These are phyloP conservation scores for Umbelopsis ramanniana DNA, from an alignment of 192 early-diverging fungal species.

Conservation along the genomic window DNA sequence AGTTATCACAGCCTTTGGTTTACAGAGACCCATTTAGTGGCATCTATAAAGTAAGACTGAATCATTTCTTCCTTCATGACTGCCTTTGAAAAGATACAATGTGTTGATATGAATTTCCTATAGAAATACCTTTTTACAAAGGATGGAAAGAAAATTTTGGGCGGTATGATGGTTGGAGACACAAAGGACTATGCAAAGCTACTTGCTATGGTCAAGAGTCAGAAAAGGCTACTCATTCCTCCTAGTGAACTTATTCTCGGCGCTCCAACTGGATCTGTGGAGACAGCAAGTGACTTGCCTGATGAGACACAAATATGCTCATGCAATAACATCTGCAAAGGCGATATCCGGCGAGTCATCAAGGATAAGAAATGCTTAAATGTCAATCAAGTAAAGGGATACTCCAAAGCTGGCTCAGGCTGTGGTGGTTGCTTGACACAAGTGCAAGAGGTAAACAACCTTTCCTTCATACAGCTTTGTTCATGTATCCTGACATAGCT, in stretches of 20 bases:
- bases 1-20: slow-evolving; percentile 41
- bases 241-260: slow-evolving; percentile 62
- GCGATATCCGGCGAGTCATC: slow-evolving; percentile 55
- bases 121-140: slow-evolving; percentile 58
- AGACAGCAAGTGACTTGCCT: slow-evolving; percentile 56
- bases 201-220: slow-evolving; percentile 56
- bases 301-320: slow-evolving; percentile 75
- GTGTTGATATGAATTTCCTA: too few species aligned
- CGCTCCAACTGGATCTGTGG: slow-evolving; percentile 36
- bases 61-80: neutral
- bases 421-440: slow-evolving; percentile 61
- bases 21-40: slow-evolving; percentile 60
- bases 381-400: slow-evolving; percentile 26
- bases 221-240: slow-evolving; percentile 46
- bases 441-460: neutral
- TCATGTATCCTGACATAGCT: too few species aligned
- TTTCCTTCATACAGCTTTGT: too few species aligned
- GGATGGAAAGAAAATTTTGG: slow-evolving; percentile 68
- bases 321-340: slow-evolving; percentile 73
- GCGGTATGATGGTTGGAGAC: slow-evolving; percentile 73
- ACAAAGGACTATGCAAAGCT: slow-evolving; percentile 68
- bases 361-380: slow-evolving; percentile 38
- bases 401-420: slow-evolving; percentile 48
- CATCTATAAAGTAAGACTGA: slow-evolving; percentile 51
- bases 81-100: too few species aligned